Conservation (phyloP, 2,329 filamentous ascomycete species). For the Didymellaceae sp. region DNA sequence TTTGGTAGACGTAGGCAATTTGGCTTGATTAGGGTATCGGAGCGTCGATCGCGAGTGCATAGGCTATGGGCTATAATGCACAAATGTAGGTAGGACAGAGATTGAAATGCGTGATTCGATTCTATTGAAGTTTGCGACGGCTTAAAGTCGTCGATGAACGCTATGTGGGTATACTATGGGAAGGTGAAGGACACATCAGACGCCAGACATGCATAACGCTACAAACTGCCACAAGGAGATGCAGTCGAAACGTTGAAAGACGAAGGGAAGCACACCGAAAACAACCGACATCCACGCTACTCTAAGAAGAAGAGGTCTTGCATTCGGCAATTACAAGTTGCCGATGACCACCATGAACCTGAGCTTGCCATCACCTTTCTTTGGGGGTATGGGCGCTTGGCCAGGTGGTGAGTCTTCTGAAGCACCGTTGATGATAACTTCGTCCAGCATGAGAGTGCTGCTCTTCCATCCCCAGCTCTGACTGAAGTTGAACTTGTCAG, state of each 20-base stretch:
- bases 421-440: slow-evolving; percentile 38
- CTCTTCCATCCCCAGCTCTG: slow-evolving; percentile 69
- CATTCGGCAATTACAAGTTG: slow-evolving; percentile 43
- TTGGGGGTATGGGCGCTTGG: slow-evolving; percentile 24
- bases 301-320: neutral
- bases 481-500: slow-evolving; percentile 65
- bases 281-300: neutral
- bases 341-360: slow-evolving; percentile 68
- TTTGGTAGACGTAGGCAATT: neutral
- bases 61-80: neutral
- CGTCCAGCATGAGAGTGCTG: slow-evolving; percentile 63
- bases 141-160: neutral
- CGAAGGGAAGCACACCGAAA: neutral
- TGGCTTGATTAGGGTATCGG: neutral
- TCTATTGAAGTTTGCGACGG: neutral
- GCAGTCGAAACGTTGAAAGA: neutral
- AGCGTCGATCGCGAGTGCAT: slow-evolving; percentile 5
- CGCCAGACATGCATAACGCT: slow-evolving; percentile 4
- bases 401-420: slow-evolving; percentile 13
- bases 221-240: neutral
- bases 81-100: neutral
- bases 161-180: slow-evolving; percentile 1
- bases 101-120: neutral
- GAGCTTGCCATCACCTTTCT: slow-evolving; percentile 58
- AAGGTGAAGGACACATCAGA: neutral